A percentile compares a stretch with the other conserved stretches of the same genome.
phyloP scores from a whole-genome alignment of 2,329 filamentous ascomycete genomes.

The Coniochaeta sp. region DNA sequence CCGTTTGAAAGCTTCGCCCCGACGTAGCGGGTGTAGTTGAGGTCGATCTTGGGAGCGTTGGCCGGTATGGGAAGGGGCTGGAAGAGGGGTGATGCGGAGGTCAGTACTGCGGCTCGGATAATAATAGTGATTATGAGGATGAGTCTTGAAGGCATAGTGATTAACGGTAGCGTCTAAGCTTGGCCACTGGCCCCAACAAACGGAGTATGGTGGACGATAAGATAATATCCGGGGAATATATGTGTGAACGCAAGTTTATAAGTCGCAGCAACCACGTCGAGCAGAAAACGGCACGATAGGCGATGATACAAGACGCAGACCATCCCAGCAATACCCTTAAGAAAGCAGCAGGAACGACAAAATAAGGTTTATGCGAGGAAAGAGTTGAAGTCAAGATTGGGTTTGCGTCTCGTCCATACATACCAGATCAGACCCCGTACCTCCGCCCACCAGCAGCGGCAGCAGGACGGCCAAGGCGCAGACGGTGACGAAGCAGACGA shows the following conservation, averaged over 20 bases:
- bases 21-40: constrained; percentile 38
- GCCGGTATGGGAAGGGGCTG: not conserved
- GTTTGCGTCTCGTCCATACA: not conserved
- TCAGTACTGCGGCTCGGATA: constrained; percentile 2
- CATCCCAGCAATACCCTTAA: too few species aligned
- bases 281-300: too few species aligned
- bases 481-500: not conserved
- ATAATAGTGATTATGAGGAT: not conserved
- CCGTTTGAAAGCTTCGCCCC: constrained; percentile 28
- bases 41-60: constrained; percentile 21
- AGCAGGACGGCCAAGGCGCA: not conserved
- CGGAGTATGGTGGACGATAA: not conserved
- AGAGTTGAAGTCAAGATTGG: not conserved
- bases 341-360: not conserved
- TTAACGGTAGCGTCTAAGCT: not conserved
- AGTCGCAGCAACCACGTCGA: too few species aligned
- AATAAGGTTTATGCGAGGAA: not conserved
- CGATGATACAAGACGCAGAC: too few species aligned
- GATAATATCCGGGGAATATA: too few species aligned
- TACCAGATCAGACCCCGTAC: not conserved
- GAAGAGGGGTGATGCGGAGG: not conserved
- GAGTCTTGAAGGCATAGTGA: not conserved
- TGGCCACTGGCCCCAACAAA: not conserved
- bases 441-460: not conserved
- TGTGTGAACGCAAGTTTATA: too few species aligned